Evolutionary conservation across 2,329 filamentous ascomycete genomes (phyloP), one percentile per base, ranked within the genome.

Genomic region (Venturia pyrina): DNA sequence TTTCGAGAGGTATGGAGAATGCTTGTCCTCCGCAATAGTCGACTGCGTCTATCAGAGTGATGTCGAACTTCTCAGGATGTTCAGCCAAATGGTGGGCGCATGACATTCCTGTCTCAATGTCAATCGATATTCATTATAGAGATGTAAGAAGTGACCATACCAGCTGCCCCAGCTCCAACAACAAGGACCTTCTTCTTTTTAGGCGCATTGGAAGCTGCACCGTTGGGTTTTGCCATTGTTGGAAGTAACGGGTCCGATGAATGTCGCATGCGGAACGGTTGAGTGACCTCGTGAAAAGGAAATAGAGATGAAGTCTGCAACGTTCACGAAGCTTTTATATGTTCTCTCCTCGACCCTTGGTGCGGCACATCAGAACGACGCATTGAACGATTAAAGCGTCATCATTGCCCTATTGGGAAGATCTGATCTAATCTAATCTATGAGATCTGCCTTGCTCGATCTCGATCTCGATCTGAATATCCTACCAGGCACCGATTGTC

Each of bases 51-150:
- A 89, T 77, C 17, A 90, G 70, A 0, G 86, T 89, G 15, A 90
- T 80, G 56, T 85, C 82, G 76, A 87, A 90, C 68, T 82, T 83
- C 46, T 88, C 82, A 0, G 84, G 84, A 68, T 89, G 86, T 61
- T 88, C 82, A 60, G 86, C 82, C 37, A 90, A 80, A 40, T 87
- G 87, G 40, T 87, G 81, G 13, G 87, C 87, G 73, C 87, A 89
- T 65, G 85, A 85, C 86, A 82, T 82, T 70, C 80, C 80, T 81
- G 21, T 10, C n/a, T 82, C 34, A n/a, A 24, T 43, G 11, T 48
- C 56, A 61, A 41, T 24, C 21, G 10, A 13, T 60, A 28, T 50
- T 21, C 37, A 37, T 3, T n/a, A 21, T 10, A 32, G 28, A 44
- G 24, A 41, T n/a, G n/a, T 15, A 32, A 17, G 32, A 50, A 21